Percentiles rank a stretch among this genome's conserved stretches.
These are phyloP conservation scores for Suhomyces wounanorum DNA, from an alignment of 1,139 yeast species.

Conservation along the genomic window DNA sequence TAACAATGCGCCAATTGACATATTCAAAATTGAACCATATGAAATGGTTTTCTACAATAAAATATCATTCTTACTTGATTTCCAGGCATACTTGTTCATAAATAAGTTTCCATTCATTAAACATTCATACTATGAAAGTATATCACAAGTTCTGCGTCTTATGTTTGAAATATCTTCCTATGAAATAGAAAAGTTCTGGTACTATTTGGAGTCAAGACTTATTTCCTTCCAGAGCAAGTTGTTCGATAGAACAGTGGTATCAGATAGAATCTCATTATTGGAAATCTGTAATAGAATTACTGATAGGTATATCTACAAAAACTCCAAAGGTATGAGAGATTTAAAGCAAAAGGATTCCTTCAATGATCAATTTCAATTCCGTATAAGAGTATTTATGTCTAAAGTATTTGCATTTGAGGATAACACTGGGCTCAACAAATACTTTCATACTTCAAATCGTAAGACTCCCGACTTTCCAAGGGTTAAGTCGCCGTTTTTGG, in stretches of 20 bases:
- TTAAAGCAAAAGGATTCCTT: constrained; percentile 41
- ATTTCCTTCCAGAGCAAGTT: constrained; percentile 23
- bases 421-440: constrained; percentile 49
- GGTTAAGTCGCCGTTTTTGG: constrained; percentile 29
- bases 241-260: constrained; percentile 31
- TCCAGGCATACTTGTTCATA: constrained; percentile 22
- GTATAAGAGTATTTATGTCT: constrained; percentile 40
- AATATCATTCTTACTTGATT: constrained; percentile 27
- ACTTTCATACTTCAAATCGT: constrained; percentile 36
- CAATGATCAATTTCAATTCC: constrained; percentile 39
- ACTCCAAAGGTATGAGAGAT: constrained; percentile 25
- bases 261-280: constrained; percentile 43
- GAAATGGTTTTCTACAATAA: constrained; percentile 17
- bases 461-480: constrained; percentile 25
- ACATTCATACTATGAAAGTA: constrained; percentile 25
- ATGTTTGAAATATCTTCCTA: constrained; percentile 25
- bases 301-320: constrained; percentile 29
- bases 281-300: constrained; percentile 43
- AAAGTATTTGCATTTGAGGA: constrained; percentile 42
- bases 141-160: constrained; percentile 24
- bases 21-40: not conserved
- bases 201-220: constrained; percentile 38
- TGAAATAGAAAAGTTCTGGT: constrained; percentile 36
- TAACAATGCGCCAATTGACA: not conserved
- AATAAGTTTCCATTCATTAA: constrained; percentile 20